Evolutionary conservation across 2,329 filamentous ascomycete genomes (phyloP), one percentile per base, ranked within the genome.

Genomic region (Exophiala mesophila): DNA sequence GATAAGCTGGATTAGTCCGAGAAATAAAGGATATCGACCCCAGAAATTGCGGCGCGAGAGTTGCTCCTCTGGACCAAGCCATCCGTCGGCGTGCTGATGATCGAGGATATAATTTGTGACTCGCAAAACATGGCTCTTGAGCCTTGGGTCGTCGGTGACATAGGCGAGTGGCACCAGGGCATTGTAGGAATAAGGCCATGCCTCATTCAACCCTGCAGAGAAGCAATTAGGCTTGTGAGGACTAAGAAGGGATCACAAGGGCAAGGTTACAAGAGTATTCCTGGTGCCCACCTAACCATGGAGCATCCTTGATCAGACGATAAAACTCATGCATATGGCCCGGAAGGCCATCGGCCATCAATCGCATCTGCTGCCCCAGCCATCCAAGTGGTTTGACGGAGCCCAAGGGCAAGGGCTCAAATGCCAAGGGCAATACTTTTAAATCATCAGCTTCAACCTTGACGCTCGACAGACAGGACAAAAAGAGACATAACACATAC

Each of bases 151-250:
- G 37, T 73, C 63, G 3, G 74, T 57, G 0, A 59, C 59, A 46
- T 73, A 79, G 1, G 76, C 74, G 17, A 79, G 63, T 13, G 76
- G 74, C 2, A 80, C 74, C 1, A 78, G 61, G 3, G 69, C 72
- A 51, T 80, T 78, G 53, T 77, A 73, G 72, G 75, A 79, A 55
- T 80, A 80, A 0, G 75, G 73, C 18, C 71, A 67, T 2, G 68
- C 72, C 59, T 80, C 76, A 50, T 77, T 68, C 2, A 78, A 60
- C 16, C 59, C 50, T 53, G 33, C 17, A 28, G 19, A 10, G 16
- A 15, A n/a, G 4, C 10, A 10, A 10, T 32, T 17, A 31, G 20
- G n/a, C n/a, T 16, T 12, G 23, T 26, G 23, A 26, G 12, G 12
- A 26, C 12, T 26, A 26, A 12, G 12, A 12, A 26, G 12, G 23